These are phyloP conservation scores for Hyparrhenia diplandra DNA, from an alignment of 176 grass and related monocot genomes.

Conservation along the genomic window DNA sequence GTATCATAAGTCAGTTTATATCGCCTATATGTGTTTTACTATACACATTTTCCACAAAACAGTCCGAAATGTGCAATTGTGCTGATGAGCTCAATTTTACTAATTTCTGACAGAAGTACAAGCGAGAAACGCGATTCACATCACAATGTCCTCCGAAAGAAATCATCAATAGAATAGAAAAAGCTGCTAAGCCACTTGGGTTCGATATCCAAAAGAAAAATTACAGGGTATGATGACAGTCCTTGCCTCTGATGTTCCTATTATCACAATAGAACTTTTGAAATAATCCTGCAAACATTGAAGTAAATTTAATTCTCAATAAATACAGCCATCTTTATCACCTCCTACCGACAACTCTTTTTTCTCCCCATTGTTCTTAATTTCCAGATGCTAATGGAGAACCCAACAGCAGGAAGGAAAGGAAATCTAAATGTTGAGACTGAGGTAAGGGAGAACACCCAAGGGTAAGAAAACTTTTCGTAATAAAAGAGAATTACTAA, in stretches of 20 bases:
- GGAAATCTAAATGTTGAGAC: constrained; percentile 85
- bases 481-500: not conserved
- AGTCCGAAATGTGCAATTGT: not conserved
- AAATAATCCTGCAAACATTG: not conserved
- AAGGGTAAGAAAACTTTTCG: not conserved
- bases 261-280: not conserved
- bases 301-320: not conserved
- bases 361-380: not conserved
- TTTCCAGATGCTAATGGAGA: constrained; percentile 73
- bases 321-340: not conserved
- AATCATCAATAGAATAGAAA: constrained; percentile 81
- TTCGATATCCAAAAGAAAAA: constrained; percentile 90
- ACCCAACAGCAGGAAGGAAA: constrained; percentile 77
- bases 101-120: constrained; percentile 59
- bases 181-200: constrained; percentile 85
- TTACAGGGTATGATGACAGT: constrained; percentile 58
- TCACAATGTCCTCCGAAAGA: constrained; percentile 63
- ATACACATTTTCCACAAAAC: not conserved
- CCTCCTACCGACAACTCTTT: not conserved
- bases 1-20: not conserved
- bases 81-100: not conserved
- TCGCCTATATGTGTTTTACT: not conserved
- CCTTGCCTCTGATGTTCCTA: not conserved
- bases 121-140: constrained; percentile 79
- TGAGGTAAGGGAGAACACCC: constrained; percentile 53